Percentiles rank a stretch among this genome's conserved stretches.
Conservation (phyloP, 1,284 basidiomycete species). For the Microbotryomycetes sp. region DNA sequence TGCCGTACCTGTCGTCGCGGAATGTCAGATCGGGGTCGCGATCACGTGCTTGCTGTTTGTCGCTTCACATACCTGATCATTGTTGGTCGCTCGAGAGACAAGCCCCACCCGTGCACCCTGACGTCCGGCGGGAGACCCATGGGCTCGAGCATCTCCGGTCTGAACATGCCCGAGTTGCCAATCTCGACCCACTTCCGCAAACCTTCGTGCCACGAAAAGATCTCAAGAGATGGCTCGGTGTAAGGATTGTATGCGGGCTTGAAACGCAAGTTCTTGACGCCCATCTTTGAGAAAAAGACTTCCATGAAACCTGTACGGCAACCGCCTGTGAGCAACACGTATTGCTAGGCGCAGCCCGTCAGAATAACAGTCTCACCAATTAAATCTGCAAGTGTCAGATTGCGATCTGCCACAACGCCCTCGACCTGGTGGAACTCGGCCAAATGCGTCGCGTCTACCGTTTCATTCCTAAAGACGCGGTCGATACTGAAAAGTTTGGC, state of each 20-base stretch:
- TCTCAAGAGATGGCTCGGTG: slow-evolving; percentile 98
- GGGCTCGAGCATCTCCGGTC: slow-evolving; percentile 97
- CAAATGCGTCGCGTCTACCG: slow-evolving; percentile 97
- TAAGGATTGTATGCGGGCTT: slow-evolving; percentile 97
- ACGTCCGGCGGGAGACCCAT: slow-evolving; percentile 99
- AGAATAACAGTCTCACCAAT: slow-evolving; percentile 56
- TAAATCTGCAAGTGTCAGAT: slow-evolving; percentile 89
- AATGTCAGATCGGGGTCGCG: slow-evolving; percentile 10
- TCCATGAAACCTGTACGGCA: slow-evolving; percentile 88
- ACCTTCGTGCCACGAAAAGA: slow-evolving; percentile 95
- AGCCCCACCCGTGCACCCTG: slow-evolving; percentile 94
- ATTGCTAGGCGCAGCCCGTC: neutral
- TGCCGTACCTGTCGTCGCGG: slow-evolving; percentile 56
- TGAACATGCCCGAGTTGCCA: slow-evolving; percentile 89
- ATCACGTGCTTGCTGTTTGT: too few relatives aligned
- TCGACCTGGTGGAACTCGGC: slow-evolving; percentile 99
- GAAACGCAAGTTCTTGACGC: slow-evolving; percentile 67
- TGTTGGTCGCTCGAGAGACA: slow-evolving; percentile 92
- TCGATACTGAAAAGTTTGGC: slow-evolving; percentile 98
- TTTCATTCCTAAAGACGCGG: slow-evolving; percentile 97
- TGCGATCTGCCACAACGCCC: slow-evolving; percentile 93
- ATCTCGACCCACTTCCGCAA: slow-evolving; percentile 93
- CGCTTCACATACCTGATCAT: slow-evolving; percentile 86
- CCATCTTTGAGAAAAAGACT: slow-evolving; percentile 98
- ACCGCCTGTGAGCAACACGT: too few relatives aligned